phyloP scores from a whole-genome alignment of 2,329 filamentous ascomycete species.

The Nemania sp. region DNA sequence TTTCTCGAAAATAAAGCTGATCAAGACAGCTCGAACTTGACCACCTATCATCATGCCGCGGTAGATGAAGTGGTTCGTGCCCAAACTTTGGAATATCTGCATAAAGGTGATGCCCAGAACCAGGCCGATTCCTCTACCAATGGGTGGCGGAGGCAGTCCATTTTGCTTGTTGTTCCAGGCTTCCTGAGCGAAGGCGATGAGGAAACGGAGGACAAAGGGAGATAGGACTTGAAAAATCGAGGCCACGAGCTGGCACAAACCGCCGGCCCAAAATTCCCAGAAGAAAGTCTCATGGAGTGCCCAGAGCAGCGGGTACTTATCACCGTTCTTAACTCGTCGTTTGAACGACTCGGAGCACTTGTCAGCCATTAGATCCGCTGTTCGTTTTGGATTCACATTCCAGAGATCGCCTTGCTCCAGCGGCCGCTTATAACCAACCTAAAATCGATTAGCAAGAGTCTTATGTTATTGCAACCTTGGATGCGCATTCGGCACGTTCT shows the following conservation, averaged over 20 bases:
- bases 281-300: slow-evolving; percentile 87
- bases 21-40: slow-evolving; percentile 78
- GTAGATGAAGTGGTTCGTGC: slow-evolving; percentile 90
- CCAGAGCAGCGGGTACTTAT: slow-evolving; percentile 75
- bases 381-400: slow-evolving; percentile 80
- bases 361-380: slow-evolving; percentile 69
- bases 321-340: slow-evolving; percentile 67
- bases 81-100: slow-evolving; percentile 81
- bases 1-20: slow-evolving; percentile 89
- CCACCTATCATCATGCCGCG: slow-evolving; percentile 90
- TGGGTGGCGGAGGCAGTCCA: slow-evolving; percentile 61
- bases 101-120: slow-evolving; percentile 83
- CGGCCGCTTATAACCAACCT: slow-evolving; percentile 83
- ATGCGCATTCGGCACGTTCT: not conserved
- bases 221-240: slow-evolving; percentile 78
- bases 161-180: slow-evolving; percentile 69
- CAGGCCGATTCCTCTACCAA: slow-evolving; percentile 78
- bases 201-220: slow-evolving; percentile 81
- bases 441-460: slow-evolving; percentile 18
- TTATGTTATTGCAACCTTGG: not conserved
- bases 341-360: slow-evolving; percentile 72
- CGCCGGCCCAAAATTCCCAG: slow-evolving; percentile 82
- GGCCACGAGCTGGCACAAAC: slow-evolving; percentile 74
- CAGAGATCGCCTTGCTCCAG: slow-evolving; percentile 87
- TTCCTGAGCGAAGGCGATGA: slow-evolving; percentile 82